phyloP scores from a whole-genome alignment of 23 red algal species.

The Gracilariopsis chorda region DNA sequence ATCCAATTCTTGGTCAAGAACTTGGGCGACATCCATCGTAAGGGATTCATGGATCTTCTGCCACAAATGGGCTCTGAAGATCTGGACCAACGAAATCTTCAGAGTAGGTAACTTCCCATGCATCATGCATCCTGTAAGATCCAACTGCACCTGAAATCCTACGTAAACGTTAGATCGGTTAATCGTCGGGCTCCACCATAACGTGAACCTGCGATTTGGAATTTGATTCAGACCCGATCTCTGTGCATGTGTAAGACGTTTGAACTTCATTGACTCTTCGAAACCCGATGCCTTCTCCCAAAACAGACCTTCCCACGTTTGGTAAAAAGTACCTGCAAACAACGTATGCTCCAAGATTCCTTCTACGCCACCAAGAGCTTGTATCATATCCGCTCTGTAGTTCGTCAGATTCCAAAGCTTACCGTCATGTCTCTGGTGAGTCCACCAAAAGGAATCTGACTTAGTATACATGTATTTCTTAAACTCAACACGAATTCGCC shows the following conservation, averaged over 20 bases:
- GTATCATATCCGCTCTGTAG: slow-evolving; percentile 93
- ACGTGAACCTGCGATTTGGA: slow-evolving; percentile 97
- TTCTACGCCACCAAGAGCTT: slow-evolving; percentile 96
- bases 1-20: slow-evolving; percentile 88
- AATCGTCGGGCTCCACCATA: slow-evolving; percentile 99
- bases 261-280: slow-evolving; percentile 95
- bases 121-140: slow-evolving; percentile 99
- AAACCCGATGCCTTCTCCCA: slow-evolving; percentile 97
- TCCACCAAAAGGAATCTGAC: slow-evolving; percentile 96
- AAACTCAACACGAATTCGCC: slow-evolving; percentile 84
- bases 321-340: slow-evolving; percentile 90
- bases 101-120: slow-evolving; percentile 96
- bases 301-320: slow-evolving; percentile 95
- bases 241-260: slow-evolving; percentile 92
- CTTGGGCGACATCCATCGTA: slow-evolving; percentile 91
- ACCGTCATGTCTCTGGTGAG: slow-evolving; percentile 92
- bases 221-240: slow-evolving; percentile 95
- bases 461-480: slow-evolving; percentile 79
- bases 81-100: slow-evolving; percentile 95
- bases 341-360: slow-evolving; percentile 98
- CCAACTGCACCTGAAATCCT: slow-evolving; percentile 98
- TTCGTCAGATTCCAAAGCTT: slow-evolving; percentile 88
- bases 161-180: slow-evolving; percentile 98
- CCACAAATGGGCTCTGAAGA: slow-evolving; percentile 98
- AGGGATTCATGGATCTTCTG: slow-evolving; percentile 99